phyloP scores from a whole-genome alignment of 169 alveolate species.

The Cryptosporidium sp. region DNA sequence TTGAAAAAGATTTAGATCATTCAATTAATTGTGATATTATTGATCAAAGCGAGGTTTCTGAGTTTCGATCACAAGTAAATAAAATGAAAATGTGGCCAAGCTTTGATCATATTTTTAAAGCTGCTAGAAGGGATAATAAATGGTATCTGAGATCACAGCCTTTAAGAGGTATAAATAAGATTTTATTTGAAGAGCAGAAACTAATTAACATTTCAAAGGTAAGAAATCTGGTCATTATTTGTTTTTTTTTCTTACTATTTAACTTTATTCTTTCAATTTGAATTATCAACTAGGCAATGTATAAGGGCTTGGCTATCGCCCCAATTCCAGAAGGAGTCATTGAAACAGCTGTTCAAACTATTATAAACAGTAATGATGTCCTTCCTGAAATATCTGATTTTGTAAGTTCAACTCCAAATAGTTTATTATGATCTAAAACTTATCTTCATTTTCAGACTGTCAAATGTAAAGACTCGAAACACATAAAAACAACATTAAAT shows the following conservation, averaged over 20 bases:
- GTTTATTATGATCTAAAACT: background rate
- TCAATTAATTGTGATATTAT: background rate
- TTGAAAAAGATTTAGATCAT: background rate
- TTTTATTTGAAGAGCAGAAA: constrained; percentile 31
- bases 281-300: constrained; percentile 17
- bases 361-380: constrained; percentile 34
- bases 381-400: constrained; percentile 34
- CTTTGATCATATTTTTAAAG: constrained; percentile 64
- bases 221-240: background rate
- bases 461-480: constrained; percentile 4
- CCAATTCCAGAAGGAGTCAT: constrained; percentile 63
- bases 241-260: too few relatives aligned
- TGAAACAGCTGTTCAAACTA: constrained; percentile 42
- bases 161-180: constrained; percentile 7
- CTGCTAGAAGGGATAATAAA: constrained; percentile 63
- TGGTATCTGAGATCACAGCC: constrained; percentile 56
- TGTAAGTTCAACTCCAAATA: constrained; percentile 23
- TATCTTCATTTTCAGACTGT: constrained; percentile 12
- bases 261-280: background rate
- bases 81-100: constrained; percentile 68
- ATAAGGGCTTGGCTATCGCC: constrained; percentile 45
- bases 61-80: constrained; percentile 21
- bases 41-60: constrained; percentile 20
- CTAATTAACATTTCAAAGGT: constrained; percentile 61
- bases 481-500: background rate